These are phyloP conservation scores for Elongisporangium anandrum DNA, from an alignment of 352 stramenopile species.

Conservation along the genomic window DNA sequence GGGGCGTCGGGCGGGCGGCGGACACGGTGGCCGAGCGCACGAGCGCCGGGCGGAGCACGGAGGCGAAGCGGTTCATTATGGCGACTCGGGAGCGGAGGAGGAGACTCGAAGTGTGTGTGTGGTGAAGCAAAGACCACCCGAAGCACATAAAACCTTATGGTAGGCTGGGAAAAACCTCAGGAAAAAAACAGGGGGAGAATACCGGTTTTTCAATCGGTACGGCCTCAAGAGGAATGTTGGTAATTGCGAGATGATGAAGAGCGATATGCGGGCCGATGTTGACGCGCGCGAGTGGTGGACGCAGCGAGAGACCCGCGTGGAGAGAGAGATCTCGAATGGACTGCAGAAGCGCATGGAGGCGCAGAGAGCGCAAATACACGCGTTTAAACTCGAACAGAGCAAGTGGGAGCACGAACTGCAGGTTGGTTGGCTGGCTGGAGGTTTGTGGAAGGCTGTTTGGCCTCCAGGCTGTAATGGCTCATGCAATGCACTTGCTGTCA, in stretches of 20 bases:
- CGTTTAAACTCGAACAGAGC: conserved; percentile 78
- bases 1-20: conserved; percentile 10
- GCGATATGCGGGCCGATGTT: conserved; percentile 7
- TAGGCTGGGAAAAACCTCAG: background rate
- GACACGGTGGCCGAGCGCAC: conserved; percentile 37
- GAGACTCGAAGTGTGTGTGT: background rate
- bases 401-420: conserved; percentile 82
- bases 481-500: background rate
- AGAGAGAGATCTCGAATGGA: conserved; percentile 39
- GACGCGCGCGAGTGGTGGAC: conserved; percentile 64
- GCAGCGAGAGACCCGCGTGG: conserved; percentile 39
- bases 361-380: conserved; percentile 63
- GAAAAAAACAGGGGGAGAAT: background rate
- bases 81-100: background rate
- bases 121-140: background rate
- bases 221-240: background rate
- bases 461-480: too few species aligned
- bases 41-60: conserved; percentile 53
- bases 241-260: background rate
- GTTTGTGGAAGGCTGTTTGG: too few species aligned
- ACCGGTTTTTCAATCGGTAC: background rate
- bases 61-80: conserved; percentile 78
- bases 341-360: conserved; percentile 70
- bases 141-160: conserved; percentile 6
- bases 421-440: conserved; percentile 10